Conservation (phyloP, 805 yeast species). For the Saturnispora ahearnii region DNA sequence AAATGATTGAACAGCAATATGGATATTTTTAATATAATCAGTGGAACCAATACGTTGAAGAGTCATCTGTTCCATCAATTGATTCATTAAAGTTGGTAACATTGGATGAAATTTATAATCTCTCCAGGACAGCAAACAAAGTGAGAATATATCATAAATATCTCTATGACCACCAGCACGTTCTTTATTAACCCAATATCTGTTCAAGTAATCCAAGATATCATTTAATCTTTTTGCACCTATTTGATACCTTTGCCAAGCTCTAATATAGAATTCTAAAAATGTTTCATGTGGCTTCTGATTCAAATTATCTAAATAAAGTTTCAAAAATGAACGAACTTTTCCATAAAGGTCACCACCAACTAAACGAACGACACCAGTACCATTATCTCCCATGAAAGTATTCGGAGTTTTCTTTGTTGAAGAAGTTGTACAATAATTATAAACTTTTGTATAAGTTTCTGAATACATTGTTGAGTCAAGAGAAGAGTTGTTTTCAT, state of each 20-base stretch:
- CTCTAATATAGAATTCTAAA: conserved; percentile 71
- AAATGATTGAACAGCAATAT: conserved; percentile 74
- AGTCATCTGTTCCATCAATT: conserved; percentile 68
- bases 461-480: conserved; percentile 74
- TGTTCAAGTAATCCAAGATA: conserved; percentile 88
- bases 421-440: conserved; percentile 80
- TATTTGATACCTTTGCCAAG: conserved; percentile 82
- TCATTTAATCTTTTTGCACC: conserved; percentile 91
- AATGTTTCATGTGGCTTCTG: conserved; percentile 56
- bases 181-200: conserved; percentile 97
- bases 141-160: conserved; percentile 83
- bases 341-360: conserved; percentile 85
- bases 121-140: conserved; percentile 85
- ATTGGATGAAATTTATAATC: conserved; percentile 67
- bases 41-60: conserved; percentile 71
- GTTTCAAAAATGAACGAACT: conserved; percentile 55
- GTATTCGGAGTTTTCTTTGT: conserved; percentile 34
- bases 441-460: conserved; percentile 86
- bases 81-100: conserved; percentile 49
- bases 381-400: conserved; percentile 15
- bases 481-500: conserved; percentile 51
- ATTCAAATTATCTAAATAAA: conserved; percentile 44
- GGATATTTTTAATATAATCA: conserved; percentile 56
- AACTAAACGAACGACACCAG: conserved; percentile 38
- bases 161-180: conserved; percentile 87